Evolutionary conservation across 2,329 filamentous ascomycete species (phyloP).

Genomic region (Aureobasidium sp.): DNA sequence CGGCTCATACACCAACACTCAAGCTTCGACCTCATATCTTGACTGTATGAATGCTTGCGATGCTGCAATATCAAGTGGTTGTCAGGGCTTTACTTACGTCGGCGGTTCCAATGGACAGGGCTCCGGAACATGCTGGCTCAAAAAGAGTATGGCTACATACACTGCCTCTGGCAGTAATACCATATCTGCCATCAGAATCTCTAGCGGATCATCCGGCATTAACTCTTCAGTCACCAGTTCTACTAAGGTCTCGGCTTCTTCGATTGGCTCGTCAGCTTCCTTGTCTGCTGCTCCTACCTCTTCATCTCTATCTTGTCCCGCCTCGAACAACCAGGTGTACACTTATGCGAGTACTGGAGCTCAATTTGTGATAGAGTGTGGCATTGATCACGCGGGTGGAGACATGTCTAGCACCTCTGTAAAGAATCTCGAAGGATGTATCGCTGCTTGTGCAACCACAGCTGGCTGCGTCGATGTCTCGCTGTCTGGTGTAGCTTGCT

Average conservation of each 20-base stretch:
- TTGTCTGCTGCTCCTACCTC: conserved; percentile 18
- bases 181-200: conserved; percentile 15
- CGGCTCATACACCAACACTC: conserved; percentile 14
- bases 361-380: conserved; percentile 28
- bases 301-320: conserved; percentile 21
- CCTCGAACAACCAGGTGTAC: conserved; percentile 21
- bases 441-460: conserved; percentile 22
- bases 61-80: conserved; percentile 8
- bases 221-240: neutral
- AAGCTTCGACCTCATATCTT: conserved; percentile 16
- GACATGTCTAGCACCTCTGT: conserved; percentile 22
- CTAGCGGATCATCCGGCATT: neutral
- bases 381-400: conserved; percentile 26
- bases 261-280: neutral
- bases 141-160: conserved; percentile 16
- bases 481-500: conserved; percentile 22
- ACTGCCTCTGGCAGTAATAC: conserved; percentile 16
- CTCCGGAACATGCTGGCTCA: conserved; percentile 23
- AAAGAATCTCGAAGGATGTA: conserved; percentile 21
- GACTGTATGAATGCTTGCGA: conserved; percentile 20
- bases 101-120: conserved; percentile 20
- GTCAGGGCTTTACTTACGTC: conserved; percentile 19
- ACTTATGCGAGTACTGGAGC: conserved; percentile 18
- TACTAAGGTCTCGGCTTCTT: conserved; percentile 3
- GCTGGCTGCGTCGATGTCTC: conserved; percentile 23